Conservation (phyloP, 331 rosid species). For the Quercus phellos region DNA sequence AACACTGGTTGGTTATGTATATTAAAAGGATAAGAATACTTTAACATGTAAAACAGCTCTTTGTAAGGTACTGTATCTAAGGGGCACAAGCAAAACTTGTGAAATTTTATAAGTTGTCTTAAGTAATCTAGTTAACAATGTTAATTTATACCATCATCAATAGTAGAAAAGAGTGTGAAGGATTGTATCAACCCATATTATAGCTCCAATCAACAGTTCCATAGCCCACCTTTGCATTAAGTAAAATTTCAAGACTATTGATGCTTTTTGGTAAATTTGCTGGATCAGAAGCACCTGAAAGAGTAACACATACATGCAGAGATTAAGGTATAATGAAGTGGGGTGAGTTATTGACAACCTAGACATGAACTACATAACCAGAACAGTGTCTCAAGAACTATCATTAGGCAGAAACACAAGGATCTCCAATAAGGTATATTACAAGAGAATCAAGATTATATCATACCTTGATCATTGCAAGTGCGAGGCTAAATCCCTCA, state of each 20-base stretch:
- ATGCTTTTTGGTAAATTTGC: constrained; percentile 68
- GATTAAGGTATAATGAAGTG: constrained; percentile 16
- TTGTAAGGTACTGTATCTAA: background rate
- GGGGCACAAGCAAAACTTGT: background rate
- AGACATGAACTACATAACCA: constrained; percentile 13
- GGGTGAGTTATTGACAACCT: background rate
- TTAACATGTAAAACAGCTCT: background rate
- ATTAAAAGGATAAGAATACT: background rate
- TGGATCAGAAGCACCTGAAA: constrained; percentile 67
- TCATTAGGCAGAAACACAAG: constrained; percentile 9
- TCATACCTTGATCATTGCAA: background rate
- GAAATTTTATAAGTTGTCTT: background rate
- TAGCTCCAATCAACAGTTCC: constrained; percentile 10
- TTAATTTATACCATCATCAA: background rate
- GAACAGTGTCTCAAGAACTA: constrained; percentile 5
- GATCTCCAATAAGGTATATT: background rate
- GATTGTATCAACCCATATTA: background rate
- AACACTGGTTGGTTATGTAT: background rate
- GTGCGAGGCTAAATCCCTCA: background rate
- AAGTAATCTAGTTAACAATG: constrained; percentile 3
- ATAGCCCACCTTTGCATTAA: constrained; percentile 79
- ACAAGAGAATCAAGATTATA: background rate
- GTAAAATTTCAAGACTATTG: constrained; percentile 82
- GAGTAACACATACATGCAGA: constrained; percentile 6
- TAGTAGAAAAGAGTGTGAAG: background rate